These are phyloP conservation scores for Coniochaeta prunicola DNA, from an alignment of 2,329 filamentous ascomycete species.

Conservation along the genomic window DNA sequence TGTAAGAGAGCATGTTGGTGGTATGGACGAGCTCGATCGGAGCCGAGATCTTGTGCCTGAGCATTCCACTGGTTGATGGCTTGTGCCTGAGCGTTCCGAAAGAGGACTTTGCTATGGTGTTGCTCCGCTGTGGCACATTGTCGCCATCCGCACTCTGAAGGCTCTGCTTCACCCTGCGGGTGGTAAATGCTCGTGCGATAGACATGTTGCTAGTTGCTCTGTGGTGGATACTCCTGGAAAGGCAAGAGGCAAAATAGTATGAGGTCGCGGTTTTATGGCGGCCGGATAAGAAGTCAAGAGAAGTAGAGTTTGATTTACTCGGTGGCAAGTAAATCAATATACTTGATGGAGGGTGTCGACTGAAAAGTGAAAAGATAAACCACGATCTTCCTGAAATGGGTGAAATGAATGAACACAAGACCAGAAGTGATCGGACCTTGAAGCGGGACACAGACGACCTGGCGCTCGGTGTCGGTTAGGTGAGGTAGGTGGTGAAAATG, in stretches of 20 bases:
- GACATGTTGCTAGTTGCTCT: constrained; percentile 13
- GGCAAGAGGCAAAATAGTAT: constrained; percentile 12
- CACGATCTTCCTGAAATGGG: neutral
- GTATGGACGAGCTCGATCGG: constrained; percentile 86
- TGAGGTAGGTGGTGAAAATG: neutral
- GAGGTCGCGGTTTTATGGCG: neutral
- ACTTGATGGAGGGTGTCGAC: neutral
- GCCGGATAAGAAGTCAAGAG: neutral
- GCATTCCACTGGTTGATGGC: constrained; percentile 81
- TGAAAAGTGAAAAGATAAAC: neutral
- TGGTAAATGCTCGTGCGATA: constrained; percentile 64
- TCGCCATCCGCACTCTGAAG: constrained; percentile 36
- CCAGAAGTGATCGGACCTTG: constrained; percentile 1
- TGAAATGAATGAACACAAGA: neutral
- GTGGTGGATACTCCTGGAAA: constrained; percentile 34
- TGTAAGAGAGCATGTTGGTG: constrained; percentile 94
- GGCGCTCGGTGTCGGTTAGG: neutral
- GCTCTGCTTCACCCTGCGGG: constrained; percentile 55
- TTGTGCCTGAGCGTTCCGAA: constrained; percentile 50
- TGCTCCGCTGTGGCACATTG: constrained; percentile 37
- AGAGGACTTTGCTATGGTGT: constrained; percentile 41
- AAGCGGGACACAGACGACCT: neutral
- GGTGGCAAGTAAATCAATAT: neutral
- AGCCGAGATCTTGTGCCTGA: constrained; percentile 72
- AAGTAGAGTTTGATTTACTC: neutral